Conservation (phyloP, 2,329 filamentous ascomycete species). For the Epichloe glyceriae region DNA sequence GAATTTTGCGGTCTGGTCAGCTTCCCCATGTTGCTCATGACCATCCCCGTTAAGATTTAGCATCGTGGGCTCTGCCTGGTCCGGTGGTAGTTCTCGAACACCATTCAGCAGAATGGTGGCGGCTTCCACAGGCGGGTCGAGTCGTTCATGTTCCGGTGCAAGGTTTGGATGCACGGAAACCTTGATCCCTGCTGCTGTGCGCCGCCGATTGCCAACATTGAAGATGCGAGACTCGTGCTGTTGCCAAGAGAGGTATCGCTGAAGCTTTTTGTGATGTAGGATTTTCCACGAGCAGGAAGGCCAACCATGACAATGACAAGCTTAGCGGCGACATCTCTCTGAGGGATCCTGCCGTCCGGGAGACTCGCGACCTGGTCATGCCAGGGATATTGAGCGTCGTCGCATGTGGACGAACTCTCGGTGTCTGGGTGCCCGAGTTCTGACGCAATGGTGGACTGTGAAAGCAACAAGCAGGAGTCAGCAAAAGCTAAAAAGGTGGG, state of each 20-base stretch:
- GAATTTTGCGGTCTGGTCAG: conserved; percentile 85
- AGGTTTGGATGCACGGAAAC: conserved; percentile 22
- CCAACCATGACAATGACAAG: conserved; percentile 98
- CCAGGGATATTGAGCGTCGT: conserved; percentile 96
- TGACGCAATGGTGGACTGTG: conserved; percentile 53
- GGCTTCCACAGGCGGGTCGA: conserved; percentile 36
- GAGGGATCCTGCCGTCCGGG: conserved; percentile 90
- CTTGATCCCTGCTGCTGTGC: conserved; percentile 56
- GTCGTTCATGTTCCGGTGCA: conserved; percentile 21
- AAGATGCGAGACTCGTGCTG: conserved; percentile 94
- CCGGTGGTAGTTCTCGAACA: conserved; percentile 16
- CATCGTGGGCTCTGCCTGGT: conserved; percentile 24
- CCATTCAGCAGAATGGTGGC: conserved; percentile 48
- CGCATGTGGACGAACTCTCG: conserved; percentile 66
- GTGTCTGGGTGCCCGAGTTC: conserved; percentile 65
- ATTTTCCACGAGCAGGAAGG: conserved; percentile 87
- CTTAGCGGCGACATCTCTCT: conserved; percentile 90
- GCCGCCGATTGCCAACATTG: conserved; percentile 87
- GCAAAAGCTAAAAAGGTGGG: not conserved
- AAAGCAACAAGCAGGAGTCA: not conserved
- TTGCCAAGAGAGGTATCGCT: conserved; percentile 90
- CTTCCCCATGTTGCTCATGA: conserved; percentile 25
- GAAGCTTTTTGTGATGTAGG: conserved; percentile 98
- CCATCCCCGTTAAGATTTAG: conserved; percentile 21
- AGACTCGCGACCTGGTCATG: conserved; percentile 88